Base-by-base conservation (phyloP, 768 basidiomycete species). In the Sarcomyxa edulis region DNA sequence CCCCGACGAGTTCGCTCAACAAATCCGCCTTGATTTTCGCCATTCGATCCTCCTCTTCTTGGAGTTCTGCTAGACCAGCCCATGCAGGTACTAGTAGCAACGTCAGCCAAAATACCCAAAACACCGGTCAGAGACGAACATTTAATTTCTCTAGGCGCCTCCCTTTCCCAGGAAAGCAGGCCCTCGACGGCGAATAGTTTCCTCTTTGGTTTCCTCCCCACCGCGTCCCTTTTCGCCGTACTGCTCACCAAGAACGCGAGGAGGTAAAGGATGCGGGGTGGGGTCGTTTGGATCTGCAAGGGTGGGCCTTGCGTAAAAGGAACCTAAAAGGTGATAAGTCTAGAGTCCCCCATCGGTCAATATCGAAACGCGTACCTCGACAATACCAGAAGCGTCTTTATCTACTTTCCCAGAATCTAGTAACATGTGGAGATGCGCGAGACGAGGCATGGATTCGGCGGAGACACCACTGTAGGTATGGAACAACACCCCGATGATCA, bases 171-270 rank as follows among this genome's bases (percentile, higher is more conserved):
- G 15, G 71, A 56, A 15, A 62, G 54, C 6, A 84, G 35, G 0
- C 84, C 87, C 44, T 84, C 84, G 5, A 56, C 55, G 0, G 83
- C 78, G 59, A 87, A 90, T 0, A 84, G 61, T 32, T 74, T 78
- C 42, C 81, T 70, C 61, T 81, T 84, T 3, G 87, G 86, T 37
- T 76, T 81, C 18, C 83, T 68, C 27, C 85, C 88, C 0, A 82
- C 74, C 0, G 80, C 72, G 49, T 90, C 85, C 10, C 83, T 74
- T 48, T 86, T 85, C 0, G 81, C 73, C 1, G 74, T 62, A 4
- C 73, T 71, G 47, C 77, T 82, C 27, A 86, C 61, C 4, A 88
- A 71, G 53, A 81, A 88, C 0, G 76, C 78, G 4, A 88, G 65
- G 9, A 74, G 54, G 45, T 77, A 81, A 0, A 88, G 48, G 2